Conservation (phyloP, 805 yeast species). For the Yarrowia osloensis region DNA sequence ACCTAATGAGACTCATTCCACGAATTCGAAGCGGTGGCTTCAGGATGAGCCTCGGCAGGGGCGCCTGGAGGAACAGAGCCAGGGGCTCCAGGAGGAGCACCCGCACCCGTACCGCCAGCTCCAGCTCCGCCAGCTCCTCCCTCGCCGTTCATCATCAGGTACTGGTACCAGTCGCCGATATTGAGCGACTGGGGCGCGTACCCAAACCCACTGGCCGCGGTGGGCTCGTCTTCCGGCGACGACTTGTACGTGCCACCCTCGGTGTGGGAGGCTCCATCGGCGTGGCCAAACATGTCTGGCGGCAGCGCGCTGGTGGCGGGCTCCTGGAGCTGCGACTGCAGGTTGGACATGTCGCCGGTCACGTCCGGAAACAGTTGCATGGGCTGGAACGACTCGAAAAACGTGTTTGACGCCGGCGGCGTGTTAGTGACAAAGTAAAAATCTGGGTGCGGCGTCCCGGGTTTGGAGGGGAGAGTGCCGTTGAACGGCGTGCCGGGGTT, state of each 20-base stretch:
- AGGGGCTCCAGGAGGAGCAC: constrained; percentile 9
- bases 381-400: constrained; percentile 57
- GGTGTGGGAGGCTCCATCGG: neutral
- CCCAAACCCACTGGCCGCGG: constrained; percentile 2
- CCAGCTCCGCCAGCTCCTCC: neutral
- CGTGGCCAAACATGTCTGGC: constrained; percentile 15
- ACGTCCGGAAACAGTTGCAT: constrained; percentile 55
- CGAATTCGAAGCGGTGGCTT: neutral
- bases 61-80: constrained; percentile 5
- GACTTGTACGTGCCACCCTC: constrained; percentile 30
- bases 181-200: constrained; percentile 41
- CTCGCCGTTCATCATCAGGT: constrained; percentile 36
- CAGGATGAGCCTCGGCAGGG: constrained; percentile 9
- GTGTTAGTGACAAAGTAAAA: constrained; percentile 41
- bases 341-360: constrained; percentile 15
- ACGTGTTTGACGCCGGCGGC: constrained; percentile 39
- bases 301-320: neutral
- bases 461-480: constrained; percentile 7
- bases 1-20: constrained; percentile 8
- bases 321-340: constrained; percentile 11
- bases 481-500: constrained; percentile 23
- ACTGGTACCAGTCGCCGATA: constrained; percentile 47
- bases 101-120: neutral
- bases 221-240: constrained; percentile 33
- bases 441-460: constrained; percentile 38